Evolutionary conservation across 75 land plant genomes (phyloP), one percentile per base, ranked within the genome.

Genomic region (Selaginella tamariscina): DNA sequence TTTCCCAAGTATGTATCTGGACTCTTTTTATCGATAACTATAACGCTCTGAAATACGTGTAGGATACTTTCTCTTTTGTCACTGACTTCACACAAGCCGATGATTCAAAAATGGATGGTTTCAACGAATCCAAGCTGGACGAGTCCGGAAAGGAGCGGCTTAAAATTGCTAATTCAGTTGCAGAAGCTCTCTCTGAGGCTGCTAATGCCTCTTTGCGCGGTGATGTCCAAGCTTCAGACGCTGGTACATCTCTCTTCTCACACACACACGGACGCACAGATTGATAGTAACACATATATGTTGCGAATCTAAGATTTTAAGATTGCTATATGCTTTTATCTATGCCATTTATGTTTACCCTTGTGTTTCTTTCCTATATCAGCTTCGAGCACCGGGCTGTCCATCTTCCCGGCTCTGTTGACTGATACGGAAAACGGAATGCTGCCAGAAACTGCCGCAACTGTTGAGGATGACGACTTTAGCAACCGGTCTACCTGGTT

Each of bases 401-500:
- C 5, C 11, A 39, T 39, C 49, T 5, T 39, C 49, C 49, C 49
- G 11, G 11, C 49, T 39, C 5, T 39, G 49, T 5, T n/a, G 49
- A 39, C 5, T 5, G 49, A 5, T 15, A 5, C 49, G 11, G 49
- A 39, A 15, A 39, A n/a, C n/a, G n/a, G n/a, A n/a, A n/a, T n/a
- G n/a, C n/a, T 15, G 49, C 15, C 15, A 5, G 49, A 39, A 15
- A 5, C 15, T 39, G 49, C 5, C 15, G 49, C 49, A 39, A 39
- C 49, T 15, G 15, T 5, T 5, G 49, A 39, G 15, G 15, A 15
- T 5, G 49, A 39, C 11, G 49, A 39, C 15, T 39, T 39, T 5
- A 39, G 5, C 49, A 39, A 15, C 49, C 49, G 49, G 49, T 39
- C 49, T 21, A 33, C 54, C 55, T 30, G 71, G 56, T 72, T 49